A percentile compares a stretch with the other conserved stretches of the same genome.
phyloP scores from a whole-genome alignment of 177 flowering plant genomes.

The Vitis hybrid region DNA sequence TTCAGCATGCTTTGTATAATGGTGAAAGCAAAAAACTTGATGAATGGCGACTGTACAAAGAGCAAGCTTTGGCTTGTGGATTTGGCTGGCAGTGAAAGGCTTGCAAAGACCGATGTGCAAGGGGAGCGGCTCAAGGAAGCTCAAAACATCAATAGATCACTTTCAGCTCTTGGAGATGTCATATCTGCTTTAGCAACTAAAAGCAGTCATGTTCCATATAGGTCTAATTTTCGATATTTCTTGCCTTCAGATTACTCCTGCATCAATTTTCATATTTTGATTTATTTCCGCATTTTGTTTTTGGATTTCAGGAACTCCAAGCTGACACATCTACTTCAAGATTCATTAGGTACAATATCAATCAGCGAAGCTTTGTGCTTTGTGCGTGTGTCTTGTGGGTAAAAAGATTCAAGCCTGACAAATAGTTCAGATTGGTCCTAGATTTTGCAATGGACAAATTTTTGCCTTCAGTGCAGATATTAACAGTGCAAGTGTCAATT shows the following conservation, averaged over 20 bases:
- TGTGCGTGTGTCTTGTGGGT: not conserved
- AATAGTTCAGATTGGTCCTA: not conserved
- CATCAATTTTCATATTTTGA: conserved; percentile 4
- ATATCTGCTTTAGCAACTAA: conserved; percentile 86
- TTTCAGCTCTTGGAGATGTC: conserved; percentile 98
- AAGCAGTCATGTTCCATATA: conserved; percentile 91
- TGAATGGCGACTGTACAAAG: conserved; percentile 82
- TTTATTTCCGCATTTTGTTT: not conserved
- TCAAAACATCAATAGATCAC: conserved; percentile 86
- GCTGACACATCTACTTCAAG: conserved; percentile 86
- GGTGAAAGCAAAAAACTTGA: conserved; percentile 75
- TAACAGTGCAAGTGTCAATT: not conserved
- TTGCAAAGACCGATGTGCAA: conserved; percentile 87
- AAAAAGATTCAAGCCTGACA: not conserved
- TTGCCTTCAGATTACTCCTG: not conserved
- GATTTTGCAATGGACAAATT: no score
- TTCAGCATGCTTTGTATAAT: conserved; percentile 84
- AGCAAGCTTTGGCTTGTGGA: conserved; percentile 99
- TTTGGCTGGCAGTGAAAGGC: conserved; percentile 96
- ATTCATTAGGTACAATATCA: conserved; percentile 67
- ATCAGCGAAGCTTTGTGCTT: not conserved
- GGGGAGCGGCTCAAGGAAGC: conserved; percentile 98
- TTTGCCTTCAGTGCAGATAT: not conserved
- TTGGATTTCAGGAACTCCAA: conserved; percentile 77
- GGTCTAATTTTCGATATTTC: conserved; percentile 35